These are phyloP conservation scores for Triticum urartu DNA, from an alignment of 176 grass and related monocot species.

Conservation along the genomic window DNA sequence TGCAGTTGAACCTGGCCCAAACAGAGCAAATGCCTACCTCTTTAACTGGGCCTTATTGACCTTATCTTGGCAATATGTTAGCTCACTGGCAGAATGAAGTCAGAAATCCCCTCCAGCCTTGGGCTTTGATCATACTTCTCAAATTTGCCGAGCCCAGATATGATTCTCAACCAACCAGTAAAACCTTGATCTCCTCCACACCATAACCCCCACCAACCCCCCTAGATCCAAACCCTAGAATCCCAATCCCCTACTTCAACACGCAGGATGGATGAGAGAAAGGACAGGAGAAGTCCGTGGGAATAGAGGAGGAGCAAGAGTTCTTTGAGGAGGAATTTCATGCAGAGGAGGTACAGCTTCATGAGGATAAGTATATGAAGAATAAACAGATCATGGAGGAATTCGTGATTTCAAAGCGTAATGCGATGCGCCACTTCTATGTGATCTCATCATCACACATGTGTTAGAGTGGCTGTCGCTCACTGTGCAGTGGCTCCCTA, in stretches of 20 bases:
- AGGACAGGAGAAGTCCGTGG: background rate
- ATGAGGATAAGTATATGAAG: slow-evolving; percentile 15
- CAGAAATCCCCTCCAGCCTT: background rate
- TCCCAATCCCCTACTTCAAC: background rate
- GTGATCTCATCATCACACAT: slow-evolving; percentile 58
- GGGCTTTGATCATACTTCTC: background rate
- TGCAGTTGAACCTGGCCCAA: background rate
- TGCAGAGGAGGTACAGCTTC: slow-evolving; percentile 15
- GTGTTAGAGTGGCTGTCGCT: slow-evolving; percentile 57
- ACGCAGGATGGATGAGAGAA: background rate
- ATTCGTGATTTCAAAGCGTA: slow-evolving; percentile 50
- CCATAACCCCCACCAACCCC: slow-evolving; percentile 9
- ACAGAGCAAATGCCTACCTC: background rate
- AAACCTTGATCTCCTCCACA: background rate
- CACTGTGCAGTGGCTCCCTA: slow-evolving; percentile 74
- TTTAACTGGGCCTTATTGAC: background rate
- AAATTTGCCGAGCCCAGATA: slow-evolving; percentile 5
- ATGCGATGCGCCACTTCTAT: slow-evolving; percentile 44
- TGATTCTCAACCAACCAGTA: background rate
- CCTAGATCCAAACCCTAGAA: slow-evolving; percentile 24
- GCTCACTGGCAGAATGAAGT: background rate
- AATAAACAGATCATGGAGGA: slow-evolving; percentile 19
- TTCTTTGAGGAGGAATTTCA: background rate
- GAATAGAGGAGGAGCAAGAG: background rate
- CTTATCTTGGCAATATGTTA: background rate